These are phyloP conservation scores for Gymnopus androsaceus DNA, from an alignment of 1,284 basidiomycete genomes.

Conservation along the genomic window DNA sequence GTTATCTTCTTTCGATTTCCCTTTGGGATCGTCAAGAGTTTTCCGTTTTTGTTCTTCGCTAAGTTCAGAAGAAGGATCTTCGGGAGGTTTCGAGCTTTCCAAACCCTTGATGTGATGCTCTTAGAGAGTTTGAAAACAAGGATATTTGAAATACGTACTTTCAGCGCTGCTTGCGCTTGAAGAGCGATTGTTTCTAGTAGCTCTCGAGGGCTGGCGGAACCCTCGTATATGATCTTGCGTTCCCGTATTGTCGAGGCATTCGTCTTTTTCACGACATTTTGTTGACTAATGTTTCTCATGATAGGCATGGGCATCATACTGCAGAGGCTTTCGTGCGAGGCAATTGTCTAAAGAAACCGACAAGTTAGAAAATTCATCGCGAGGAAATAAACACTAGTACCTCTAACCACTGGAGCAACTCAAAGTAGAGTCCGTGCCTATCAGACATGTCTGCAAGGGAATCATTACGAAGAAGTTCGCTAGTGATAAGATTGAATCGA, in stretches of 20 bases:
- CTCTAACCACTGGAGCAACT: slow-evolving; percentile 89
- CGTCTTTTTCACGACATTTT: slow-evolving; percentile 54
- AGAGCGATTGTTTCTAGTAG: slow-evolving; percentile 86
- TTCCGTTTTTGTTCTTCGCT: slow-evolving; percentile 84
- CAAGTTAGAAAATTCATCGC: not conserved
- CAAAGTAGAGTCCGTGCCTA: slow-evolving; percentile 82
- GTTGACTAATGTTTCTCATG: slow-evolving; percentile 78
- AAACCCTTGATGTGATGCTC: slow-evolving; percentile 45
- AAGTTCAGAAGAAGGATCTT: slow-evolving; percentile 59
- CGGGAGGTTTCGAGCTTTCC: slow-evolving; percentile 59
- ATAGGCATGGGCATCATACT: slow-evolving; percentile 97
- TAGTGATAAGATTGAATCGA: slow-evolving; percentile 85
- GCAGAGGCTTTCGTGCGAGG: slow-evolving; percentile 85
- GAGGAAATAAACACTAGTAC: slow-evolving; percentile 39
- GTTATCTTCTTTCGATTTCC: slow-evolving; percentile 57
- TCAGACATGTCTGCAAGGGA: slow-evolving; percentile 92
- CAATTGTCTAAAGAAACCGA: slow-evolving; percentile 64
- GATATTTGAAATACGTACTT: slow-evolving; percentile 32
- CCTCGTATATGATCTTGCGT: slow-evolving; percentile 84
- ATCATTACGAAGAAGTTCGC: slow-evolving; percentile 83
- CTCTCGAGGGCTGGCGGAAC: slow-evolving; percentile 84
- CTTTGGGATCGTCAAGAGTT: slow-evolving; percentile 58
- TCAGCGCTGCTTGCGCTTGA: slow-evolving; percentile 85
- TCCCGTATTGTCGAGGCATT: slow-evolving; percentile 52
- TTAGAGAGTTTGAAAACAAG: not conserved